Evolutionary conservation across 1,284 basidiomycete genomes (phyloP).

Genomic region (Phaffia rhodozyma): DNA sequence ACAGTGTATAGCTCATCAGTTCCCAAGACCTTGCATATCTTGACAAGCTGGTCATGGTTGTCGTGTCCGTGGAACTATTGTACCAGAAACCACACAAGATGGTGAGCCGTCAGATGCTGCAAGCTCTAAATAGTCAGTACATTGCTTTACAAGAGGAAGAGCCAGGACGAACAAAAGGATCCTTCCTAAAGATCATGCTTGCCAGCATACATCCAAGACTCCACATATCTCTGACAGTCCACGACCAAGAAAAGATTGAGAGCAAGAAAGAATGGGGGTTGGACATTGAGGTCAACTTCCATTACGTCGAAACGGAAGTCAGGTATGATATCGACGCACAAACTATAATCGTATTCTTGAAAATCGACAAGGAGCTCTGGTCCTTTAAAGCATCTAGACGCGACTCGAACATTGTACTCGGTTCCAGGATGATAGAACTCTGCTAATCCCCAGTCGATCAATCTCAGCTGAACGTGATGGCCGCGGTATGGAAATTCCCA

Average conservation of each 20-base stretch:
- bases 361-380: slow-evolving; percentile 95
- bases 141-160: too few relatives aligned
- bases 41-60: slow-evolving; percentile 97
- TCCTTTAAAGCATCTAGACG: slow-evolving; percentile 95
- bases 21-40: slow-evolving; percentile 93
- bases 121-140: not conserved
- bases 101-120: not conserved
- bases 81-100: not conserved
- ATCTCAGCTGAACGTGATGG: slow-evolving; percentile 50
- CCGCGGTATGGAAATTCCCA: not conserved
- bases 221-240: slow-evolving; percentile 66
- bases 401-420: slow-evolving; percentile 96
- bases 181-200: slow-evolving; percentile 99
- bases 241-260: slow-evolving; percentile 23
- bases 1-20: slow-evolving; percentile 80
- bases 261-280: too few relatives aligned
- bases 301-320: too few relatives aligned
- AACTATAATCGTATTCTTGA: slow-evolving; percentile 90
- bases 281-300: not conserved
- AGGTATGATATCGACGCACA: slow-evolving; percentile 27
- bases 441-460: slow-evolving; percentile 98
- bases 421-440: slow-evolving; percentile 98
- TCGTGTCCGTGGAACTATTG: slow-evolving; percentile 84
- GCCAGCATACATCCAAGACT: slow-evolving; percentile 98
- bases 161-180: slow-evolving; percentile 43